Conservation (phyloP, 495 filamentous ascomycete genomes). For the Neurospora sp. region DNA sequence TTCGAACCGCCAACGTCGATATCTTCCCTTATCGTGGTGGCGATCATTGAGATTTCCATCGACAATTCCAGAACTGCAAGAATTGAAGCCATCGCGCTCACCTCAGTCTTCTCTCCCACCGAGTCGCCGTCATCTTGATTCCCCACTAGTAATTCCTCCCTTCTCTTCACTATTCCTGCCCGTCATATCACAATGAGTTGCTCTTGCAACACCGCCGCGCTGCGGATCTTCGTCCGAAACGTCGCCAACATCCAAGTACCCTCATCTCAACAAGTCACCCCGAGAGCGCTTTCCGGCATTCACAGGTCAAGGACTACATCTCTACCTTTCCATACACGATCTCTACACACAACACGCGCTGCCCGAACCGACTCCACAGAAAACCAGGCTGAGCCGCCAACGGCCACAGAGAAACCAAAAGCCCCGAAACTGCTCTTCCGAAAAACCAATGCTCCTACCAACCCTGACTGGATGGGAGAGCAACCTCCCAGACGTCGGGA, state of each 20-base stretch:
- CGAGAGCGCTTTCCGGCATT: conserved; percentile 1
- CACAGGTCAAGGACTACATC: not conserved
- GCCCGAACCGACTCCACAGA: not conserved
- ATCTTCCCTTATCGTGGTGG: not conserved
- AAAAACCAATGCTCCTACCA: not conserved
- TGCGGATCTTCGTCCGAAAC: conserved; percentile 39
- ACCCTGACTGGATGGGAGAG: not conserved
- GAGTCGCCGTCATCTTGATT: not conserved
- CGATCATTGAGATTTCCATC: not conserved
- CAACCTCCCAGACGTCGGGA: not conserved
- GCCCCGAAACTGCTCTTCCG: not conserved
- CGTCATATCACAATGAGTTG: conserved; percentile 30
- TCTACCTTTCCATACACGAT: not conserved
- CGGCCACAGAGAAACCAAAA: not conserved
- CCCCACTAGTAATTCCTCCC: not conserved
- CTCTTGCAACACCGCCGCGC: conserved; percentile 33
- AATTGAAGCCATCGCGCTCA: not conserved
- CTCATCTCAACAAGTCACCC: not conserved
- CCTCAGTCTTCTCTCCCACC: not conserved
- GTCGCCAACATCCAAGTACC: conserved; percentile 34
- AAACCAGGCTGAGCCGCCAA: not conserved
- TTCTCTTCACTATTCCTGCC: not conserved
- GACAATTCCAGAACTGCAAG: not conserved
- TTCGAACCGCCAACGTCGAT: not conserved
- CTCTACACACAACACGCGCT: not conserved